Base-by-base conservation (phyloP, 495 filamentous ascomycete species). In the Paragyromitra xinjiangensis region DNA sequence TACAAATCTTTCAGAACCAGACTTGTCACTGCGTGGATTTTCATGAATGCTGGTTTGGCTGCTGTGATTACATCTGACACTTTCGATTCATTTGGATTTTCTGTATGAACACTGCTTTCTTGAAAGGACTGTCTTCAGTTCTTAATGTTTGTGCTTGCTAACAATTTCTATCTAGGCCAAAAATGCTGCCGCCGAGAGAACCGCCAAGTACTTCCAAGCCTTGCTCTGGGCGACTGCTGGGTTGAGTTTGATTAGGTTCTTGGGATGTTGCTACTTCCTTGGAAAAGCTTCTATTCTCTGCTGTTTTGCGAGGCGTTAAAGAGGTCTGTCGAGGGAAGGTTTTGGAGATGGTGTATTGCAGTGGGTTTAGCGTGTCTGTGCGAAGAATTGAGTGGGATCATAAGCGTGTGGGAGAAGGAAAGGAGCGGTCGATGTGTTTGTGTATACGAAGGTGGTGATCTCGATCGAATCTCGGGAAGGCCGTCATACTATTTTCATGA, bases 1-100 rank as follows among this genome's bases (percentile, higher is more conserved):
- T 99, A 98, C 89, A 98, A 97, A 88, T 94, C 92, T 86, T 99
- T 99, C 94, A 87, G 96, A 85, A 99, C 96, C 11, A 92, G 91
- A 71, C 88, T 99, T 37, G 92, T 98, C 61, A 92, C 93, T 26
- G 85, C 89, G 7, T 99, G 96, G 96, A 92, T 98, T 78, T 97
- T 98, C 85, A 94, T 93, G 48, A 99, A 99, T 84, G 91, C 89
- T 70, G 82, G 94, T 51, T 84, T 99, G 59, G 92, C 91, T n/a
- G 91, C 98, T 61, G 88, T 91, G 81, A 96, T 99, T 79, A 98
- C 94, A 26, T 94, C 91, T 76, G 92, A 96, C 73, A 91, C 87
- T 81, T 89, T 97, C 68, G 87, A 94, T 81, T 86, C 89, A 65
- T 94, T 98, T 83, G 93, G 93, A 55, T 91, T 97, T 82, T 89